These are phyloP conservation scores for Zasmidium angulare DNA, from an alignment of 2,329 filamentous ascomycete genomes.

Conservation along the genomic window DNA sequence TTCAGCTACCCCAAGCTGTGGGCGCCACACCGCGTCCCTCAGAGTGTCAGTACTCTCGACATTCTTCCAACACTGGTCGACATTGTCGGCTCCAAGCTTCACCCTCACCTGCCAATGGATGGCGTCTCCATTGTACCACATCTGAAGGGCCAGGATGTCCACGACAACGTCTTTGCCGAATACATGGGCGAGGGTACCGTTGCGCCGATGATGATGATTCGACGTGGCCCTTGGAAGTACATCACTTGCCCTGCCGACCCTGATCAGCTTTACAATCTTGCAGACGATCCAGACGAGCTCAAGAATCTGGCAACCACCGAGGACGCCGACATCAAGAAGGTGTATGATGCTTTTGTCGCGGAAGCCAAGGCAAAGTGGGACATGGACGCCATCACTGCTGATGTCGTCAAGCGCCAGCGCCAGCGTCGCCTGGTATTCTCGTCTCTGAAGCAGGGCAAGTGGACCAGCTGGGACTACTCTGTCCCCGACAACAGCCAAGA, in stretches of 20 bases:
- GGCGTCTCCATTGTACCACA: conserved; percentile 80
- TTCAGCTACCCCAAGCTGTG: conserved; percentile 78
- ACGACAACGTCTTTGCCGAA: conserved; percentile 89
- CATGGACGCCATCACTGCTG: conserved; percentile 70
- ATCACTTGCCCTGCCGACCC: conserved; percentile 81
- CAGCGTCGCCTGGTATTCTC: conserved; percentile 76
- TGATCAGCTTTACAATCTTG: conserved; percentile 80
- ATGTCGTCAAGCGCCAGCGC: conserved; percentile 75
- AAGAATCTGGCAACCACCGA: conserved; percentile 61
- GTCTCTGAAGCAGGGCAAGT: conserved; percentile 72
- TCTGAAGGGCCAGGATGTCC: conserved; percentile 64
- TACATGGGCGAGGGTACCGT: conserved; percentile 93
- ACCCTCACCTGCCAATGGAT: conserved; percentile 76
- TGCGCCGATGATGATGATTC: conserved; percentile 90
- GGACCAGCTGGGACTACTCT: conserved; percentile 83
- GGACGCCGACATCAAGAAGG: conserved; percentile 39
- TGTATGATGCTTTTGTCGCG: conserved; percentile 62
- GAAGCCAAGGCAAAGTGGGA: conserved; percentile 80
- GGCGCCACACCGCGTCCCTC: conserved; percentile 69
- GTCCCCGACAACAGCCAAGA: conserved; percentile 62
- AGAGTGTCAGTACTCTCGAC: conserved; percentile 90
- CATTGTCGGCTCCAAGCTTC: conserved; percentile 69
- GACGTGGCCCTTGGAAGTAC: conserved; percentile 86
- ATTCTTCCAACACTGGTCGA: conserved; percentile 86
- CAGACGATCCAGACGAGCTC: conserved; percentile 73